A percentile compares a stretch with the other conserved stretches of the same genome.
Conservation (phyloP, 2,329 filamentous ascomycete species). For the Pseudocercospora crystallina region DNA sequence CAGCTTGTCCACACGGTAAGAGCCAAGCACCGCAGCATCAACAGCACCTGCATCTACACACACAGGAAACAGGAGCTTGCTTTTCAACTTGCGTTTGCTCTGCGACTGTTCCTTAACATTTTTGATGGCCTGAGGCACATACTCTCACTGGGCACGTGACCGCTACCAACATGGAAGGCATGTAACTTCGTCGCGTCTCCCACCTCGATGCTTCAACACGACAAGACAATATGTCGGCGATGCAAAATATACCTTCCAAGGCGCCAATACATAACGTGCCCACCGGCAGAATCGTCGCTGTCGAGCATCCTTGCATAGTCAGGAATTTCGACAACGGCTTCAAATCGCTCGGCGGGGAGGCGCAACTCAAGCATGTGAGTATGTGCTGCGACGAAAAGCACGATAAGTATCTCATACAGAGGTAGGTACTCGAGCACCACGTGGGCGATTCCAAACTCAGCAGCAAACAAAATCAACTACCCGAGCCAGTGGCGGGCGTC, state of each 20-base stretch:
- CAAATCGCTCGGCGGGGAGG: slow-evolving; percentile 59
- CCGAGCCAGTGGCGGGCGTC: slow-evolving; percentile 59
- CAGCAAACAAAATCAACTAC: slow-evolving; percentile 21
- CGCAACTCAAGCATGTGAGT: slow-evolving; percentile 55
- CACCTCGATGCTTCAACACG: slow-evolving; percentile 1
- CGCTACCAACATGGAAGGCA: neutral
- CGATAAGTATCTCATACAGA: slow-evolving; percentile 14
- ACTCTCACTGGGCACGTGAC: neutral
- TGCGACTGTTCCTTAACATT: too few species aligned
- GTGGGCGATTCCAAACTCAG: slow-evolving; percentile 32
- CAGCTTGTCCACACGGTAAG: too few species aligned
- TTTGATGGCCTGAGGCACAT: too few species aligned
- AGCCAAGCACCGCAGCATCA: too few species aligned
- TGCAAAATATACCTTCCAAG: slow-evolving; percentile 1
- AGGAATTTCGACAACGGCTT: slow-evolving; percentile 64
- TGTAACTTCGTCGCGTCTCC: neutral
- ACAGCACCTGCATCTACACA: too few species aligned
- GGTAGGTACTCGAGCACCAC: slow-evolving; percentile 33
- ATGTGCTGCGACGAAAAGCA: neutral
- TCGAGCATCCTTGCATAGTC: slow-evolving; percentile 68
- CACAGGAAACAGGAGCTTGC: too few species aligned
- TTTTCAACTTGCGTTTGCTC: too few species aligned
- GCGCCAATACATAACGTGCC: slow-evolving; percentile 52
- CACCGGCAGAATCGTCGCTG: slow-evolving; percentile 54
- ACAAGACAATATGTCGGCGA: neutral